Conservation (phyloP, 176 grass and related monocot genomes). For the Tillandsia fasciculata region DNA sequence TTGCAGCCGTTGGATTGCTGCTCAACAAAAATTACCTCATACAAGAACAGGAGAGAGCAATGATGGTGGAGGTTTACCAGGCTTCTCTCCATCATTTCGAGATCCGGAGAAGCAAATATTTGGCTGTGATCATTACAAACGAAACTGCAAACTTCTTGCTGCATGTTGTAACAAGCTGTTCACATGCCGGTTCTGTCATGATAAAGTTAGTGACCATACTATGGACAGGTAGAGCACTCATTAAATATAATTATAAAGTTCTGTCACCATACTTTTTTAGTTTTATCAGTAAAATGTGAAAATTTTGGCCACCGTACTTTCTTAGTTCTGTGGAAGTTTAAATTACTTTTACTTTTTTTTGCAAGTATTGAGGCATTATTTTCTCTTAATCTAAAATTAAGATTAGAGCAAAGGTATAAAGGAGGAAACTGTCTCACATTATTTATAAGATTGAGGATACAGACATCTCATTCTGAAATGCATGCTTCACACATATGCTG, state of each 20-base stretch:
- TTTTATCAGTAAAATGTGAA: no score
- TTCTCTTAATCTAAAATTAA: no score
- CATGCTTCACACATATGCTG: no score
- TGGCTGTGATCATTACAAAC: constrained; percentile 91
- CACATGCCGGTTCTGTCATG: constrained; percentile 88
- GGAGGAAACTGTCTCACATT: no score
- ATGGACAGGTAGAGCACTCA: constrained; percentile 65
- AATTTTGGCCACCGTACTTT: no score
- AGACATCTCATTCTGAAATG: no score
- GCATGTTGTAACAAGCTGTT: constrained; percentile 86
- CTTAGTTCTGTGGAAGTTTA: background rate
- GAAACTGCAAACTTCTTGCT: constrained; percentile 86
- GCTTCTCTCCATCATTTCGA: constrained; percentile 52
- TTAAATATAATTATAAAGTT: background rate
- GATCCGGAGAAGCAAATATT: constrained; percentile 53
- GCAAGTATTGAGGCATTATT: background rate
- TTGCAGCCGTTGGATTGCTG: constrained; percentile 84
- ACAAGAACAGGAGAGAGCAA: constrained; percentile 20
- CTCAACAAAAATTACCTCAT: constrained; percentile 64
- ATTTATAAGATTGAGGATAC: no score
- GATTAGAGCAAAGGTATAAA: no score
- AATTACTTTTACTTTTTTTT: background rate
- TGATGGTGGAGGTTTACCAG: constrained; percentile 22
- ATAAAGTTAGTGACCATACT: constrained; percentile 80
- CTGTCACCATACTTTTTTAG: background rate